A percentile compares a stretch with the other conserved stretches of the same genome.
Conservation (phyloP, 345 rosid genomes). For the Linum tenue region DNA sequence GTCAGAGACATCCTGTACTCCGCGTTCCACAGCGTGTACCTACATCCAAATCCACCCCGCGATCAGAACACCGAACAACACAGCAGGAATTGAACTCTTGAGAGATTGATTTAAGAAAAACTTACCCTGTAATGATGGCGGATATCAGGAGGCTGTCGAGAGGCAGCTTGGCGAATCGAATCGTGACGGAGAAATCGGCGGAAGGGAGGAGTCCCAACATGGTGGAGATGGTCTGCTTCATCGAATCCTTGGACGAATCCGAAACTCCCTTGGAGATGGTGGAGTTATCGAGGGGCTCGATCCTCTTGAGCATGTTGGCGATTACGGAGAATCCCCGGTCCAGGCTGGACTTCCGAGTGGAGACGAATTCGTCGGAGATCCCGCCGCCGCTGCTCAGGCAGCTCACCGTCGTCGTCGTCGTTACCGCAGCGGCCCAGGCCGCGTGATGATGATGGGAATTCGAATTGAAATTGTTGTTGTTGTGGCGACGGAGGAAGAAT, state of each 20-base stretch:
- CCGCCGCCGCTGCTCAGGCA: conserved; percentile 49
- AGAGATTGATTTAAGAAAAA: not conserved
- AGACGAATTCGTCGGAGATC: conserved; percentile 66
- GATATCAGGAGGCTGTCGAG: conserved; percentile 63
- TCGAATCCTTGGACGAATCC: conserved; percentile 76
- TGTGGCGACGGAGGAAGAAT: conserved; percentile 17
- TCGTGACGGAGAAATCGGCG: conserved; percentile 55
- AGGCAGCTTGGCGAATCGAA: conserved; percentile 50
- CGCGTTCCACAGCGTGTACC: conserved; percentile 92
- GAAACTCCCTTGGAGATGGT: conserved; percentile 74
- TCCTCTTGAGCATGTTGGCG: conserved; percentile 63
- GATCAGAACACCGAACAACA: not conserved
- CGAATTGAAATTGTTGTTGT: not conserved
- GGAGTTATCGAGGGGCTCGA: conserved; percentile 71
- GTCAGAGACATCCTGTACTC: conserved; percentile 71
- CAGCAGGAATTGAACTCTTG: not conserved
- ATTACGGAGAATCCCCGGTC: conserved; percentile 72
- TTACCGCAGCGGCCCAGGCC: not conserved
- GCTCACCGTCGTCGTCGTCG: conserved; percentile 20
- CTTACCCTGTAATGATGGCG: conserved; percentile 82
- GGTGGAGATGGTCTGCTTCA: conserved; percentile 83
- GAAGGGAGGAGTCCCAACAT: conserved; percentile 95
- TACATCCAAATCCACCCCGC: conserved; percentile 14
- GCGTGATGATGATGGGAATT: conserved; percentile 8
- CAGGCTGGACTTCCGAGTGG: conserved; percentile 59